Base-by-base conservation (phyloP, 257 asterid species). In the Gardenia jasminoides region DNA sequence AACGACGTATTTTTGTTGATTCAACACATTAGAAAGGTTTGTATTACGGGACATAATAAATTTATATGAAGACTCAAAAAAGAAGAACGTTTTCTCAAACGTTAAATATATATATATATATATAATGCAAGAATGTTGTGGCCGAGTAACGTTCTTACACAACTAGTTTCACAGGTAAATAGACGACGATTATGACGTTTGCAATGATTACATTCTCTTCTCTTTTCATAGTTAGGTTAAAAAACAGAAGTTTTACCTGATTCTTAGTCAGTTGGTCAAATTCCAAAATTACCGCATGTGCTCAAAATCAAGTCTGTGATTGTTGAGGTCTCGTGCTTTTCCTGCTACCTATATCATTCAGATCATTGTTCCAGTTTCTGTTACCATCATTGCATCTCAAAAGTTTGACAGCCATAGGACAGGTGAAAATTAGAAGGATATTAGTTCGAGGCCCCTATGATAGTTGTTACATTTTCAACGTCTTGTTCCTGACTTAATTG, bases 301-400 rank as follows among this genome's bases (percentile, higher is more conserved):
- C 12, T 59, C 24, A 33, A 61, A 75, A 41, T 4, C 43, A 75
- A 0, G n/a, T 31, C 28, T 0, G 70, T 13, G 43, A 75, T 65
- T 30, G 41, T 30, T 65, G 28, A 65, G 13, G 43, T 28, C 43
- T 15, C 1, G 16, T 28, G 15, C 10, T 12, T 30, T 26, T 30
- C 19, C 43, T 12, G 11, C 43, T 39, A 56, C 43, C 41, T 1
- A 36, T n/a, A 58, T 62, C 16, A 39, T 59, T 70, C 58, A 79
- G 43, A 15, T 43, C 64, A 79, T 64, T 39, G 46, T 64, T 72
- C 78, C 78, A 24, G 50, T 36, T 48, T 80, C 15, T 36, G 82
- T 72, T 48, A 75, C 64, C 78, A 30, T 77, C 74, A 72, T 31
- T n/a, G 7, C 36, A 4, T 9, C 26, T 54, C 26, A 16, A 20